Conservation (phyloP, 257 asterid species). For the Solanum chiquidenum region DNA sequence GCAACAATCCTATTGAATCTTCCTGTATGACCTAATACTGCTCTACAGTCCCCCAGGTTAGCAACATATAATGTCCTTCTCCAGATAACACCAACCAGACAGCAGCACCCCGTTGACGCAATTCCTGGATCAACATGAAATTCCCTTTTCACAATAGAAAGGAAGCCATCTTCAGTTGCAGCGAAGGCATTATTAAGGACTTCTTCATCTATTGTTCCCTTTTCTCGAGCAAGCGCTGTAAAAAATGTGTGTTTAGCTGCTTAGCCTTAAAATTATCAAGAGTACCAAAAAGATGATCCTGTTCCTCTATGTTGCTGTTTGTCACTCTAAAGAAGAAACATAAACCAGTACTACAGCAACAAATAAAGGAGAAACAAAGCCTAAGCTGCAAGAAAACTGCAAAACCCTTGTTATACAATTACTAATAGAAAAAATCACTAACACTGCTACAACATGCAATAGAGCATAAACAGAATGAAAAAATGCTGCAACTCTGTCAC, state of each 20-base stretch:
- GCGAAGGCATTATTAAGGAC: constrained; percentile 38
- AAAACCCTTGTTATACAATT: neutral
- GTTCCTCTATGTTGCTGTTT: neutral
- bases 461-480: neutral
- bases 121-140: constrained; percentile 26
- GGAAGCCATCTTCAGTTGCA: constrained; percentile 59
- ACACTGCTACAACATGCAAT: neutral
- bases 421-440: neutral
- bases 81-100: constrained; percentile 79
- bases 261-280: neutral
- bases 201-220: constrained; percentile 44
- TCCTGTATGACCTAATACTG: constrained; percentile 53
- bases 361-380: neutral
- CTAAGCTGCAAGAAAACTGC: neutral
- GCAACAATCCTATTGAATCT: constrained; percentile 38
- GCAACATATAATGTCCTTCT: constrained; percentile 43
- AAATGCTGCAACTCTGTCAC: neutral
- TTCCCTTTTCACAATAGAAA: constrained; percentile 38
- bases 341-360: neutral
- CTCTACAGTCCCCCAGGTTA: constrained; percentile 86
- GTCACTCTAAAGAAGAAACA: neutral
- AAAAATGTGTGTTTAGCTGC: neutral
- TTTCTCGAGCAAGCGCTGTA: constrained; percentile 57
- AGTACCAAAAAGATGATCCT: neutral
- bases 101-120: constrained; percentile 66